Base-by-base conservation (phyloP, 129 eudicot species). In the Deinandra increscens region DNA sequence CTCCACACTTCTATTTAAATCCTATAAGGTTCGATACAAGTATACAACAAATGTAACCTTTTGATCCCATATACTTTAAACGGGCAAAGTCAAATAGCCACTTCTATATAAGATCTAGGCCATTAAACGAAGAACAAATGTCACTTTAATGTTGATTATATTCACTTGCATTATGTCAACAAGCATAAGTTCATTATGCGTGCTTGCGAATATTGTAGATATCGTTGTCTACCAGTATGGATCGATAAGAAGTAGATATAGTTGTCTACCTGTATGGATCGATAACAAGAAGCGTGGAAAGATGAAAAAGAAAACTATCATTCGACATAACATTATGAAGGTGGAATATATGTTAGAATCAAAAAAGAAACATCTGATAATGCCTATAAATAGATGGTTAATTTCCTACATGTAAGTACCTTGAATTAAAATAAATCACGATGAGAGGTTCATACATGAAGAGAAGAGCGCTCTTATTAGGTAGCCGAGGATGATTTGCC, bases 401-500 rank as follows among this genome's bases (percentile, higher is more conserved):
- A 11, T 14, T 37, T 39, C 55, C 7, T 66, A 15, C 17, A 38
- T 12, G 20, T n/a, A 67, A 3, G 5, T 43, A 42, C 18, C 50
- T 63, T 20, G 60, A 37, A 13, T 60, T n/a, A 41, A 26, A 26
- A 26, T 26, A 26, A 26, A 26, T 26, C 3, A 26, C 23, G 69
- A 46, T 6, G 50, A 58, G 63, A 68, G 63, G 38, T 26, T 70
- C 19, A 42, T 53, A 68, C 53, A 68, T 68, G 75, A 76, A 60
- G 49, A 46, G 70, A 76, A 60, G 64, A 69, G 59, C 11, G 75
- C 26, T 68, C 33, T 60, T 60, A 69, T 76, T 76, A 49, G 36
- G 81, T 69, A 23, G 75, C 81, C 71, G 18, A 76, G 76, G 75
- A 76, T 76, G 81, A 76, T 49, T 76, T 76, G 81, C 70, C 75